Base-by-base conservation (phyloP, 192 early-diverging fungal genomes). In the Jimgerdemannia lactiflua region DNA sequence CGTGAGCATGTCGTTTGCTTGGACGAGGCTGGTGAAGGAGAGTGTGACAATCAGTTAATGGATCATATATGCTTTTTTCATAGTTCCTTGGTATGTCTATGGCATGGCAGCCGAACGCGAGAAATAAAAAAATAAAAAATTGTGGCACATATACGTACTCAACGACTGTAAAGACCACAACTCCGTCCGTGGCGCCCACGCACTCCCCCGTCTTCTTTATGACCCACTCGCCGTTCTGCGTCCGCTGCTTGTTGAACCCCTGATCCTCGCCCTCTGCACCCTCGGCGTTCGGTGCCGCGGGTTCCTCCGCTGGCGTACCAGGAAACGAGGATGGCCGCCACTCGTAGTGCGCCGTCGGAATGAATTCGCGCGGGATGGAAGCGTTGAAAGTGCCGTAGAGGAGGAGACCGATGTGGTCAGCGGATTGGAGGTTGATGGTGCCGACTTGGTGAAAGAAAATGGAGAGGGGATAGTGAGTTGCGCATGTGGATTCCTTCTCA, bases 361-460 rank as follows among this genome's bases (percentile, higher is more conserved):
- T 94, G 72, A 91, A 85, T 70, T 92, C 91, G 17, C 91, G 86
- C 4, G 97, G 91, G 49, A 99, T 97, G 17, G 95, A 96, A 29
- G 96, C 97, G 75, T 99, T 99, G 86, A 99, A 97, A 7, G 95
- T 92, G 63, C 95, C 93, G 81, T 96, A 95, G 69, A 99, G 86
- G 65, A 99, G 86, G 39, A 97, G 84, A 77, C 96, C 97, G 78
- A 99, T 93, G 74, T 99, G 97, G 80, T 96, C 95, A 4, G 93
- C 87, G 65, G 96, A 97, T 67, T 97, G 94, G 69, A 97, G 91
- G 83, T 95, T 98, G 76, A 98, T 96, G 6, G 90, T 84, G 66
- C 92, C 94, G 42, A 85, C 92, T 93, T 78, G 29, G 29, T 1
- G 29, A 29, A 29, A 29, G 29, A 29, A 29, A 29, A 59, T 44